Evolutionary conservation across 106 monocot genomes (phyloP).

Genomic region (Dioscorea zingiberensis): DNA sequence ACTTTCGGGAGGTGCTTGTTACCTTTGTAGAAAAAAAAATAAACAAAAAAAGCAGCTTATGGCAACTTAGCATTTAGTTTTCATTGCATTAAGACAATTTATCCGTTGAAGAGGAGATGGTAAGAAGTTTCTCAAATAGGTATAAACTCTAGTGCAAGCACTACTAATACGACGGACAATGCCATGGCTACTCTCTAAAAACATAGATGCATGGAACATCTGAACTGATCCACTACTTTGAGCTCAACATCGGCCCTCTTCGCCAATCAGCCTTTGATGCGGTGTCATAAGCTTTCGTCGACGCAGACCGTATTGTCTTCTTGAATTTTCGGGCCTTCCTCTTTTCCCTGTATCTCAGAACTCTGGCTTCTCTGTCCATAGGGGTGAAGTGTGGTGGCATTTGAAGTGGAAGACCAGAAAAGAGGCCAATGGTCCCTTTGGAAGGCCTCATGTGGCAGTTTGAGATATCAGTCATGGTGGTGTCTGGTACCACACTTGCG

Average conservation of each 20-base stretch:
- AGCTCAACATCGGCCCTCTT: constrained; percentile 54
- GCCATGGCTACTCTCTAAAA: constrained; percentile 29
- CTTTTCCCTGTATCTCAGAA: constrained; percentile 80
- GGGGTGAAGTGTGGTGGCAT: constrained; percentile 26
- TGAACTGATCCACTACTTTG: constrained; percentile 50
- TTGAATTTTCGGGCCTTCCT: constrained; percentile 60
- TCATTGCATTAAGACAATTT: too few species aligned
- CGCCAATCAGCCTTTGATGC: constrained; percentile 70
- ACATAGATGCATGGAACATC: constrained; percentile 31
- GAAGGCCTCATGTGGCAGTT: constrained; percentile 15
- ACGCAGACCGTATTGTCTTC: constrained; percentile 74
- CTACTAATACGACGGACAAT: constrained; percentile 25
- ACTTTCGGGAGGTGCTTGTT: too few species aligned
- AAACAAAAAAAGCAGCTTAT: too few species aligned
- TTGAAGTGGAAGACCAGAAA: constrained; percentile 28
- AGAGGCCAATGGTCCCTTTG: constrained; percentile 47
- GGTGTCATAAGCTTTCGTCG: constrained; percentile 69
- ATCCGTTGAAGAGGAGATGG: too few species aligned
- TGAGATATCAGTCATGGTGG: constrained; percentile 12
- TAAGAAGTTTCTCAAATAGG: too few species aligned
- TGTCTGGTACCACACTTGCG: constrained; percentile 35
- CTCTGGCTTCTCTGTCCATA: constrained; percentile 59
- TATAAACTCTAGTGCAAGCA: too few species aligned
- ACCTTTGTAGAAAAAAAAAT: too few species aligned
- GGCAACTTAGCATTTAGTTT: too few species aligned